Evolutionary conservation across 1,139 yeast species (phyloP), one percentile per base, ranked within the genome.

Genomic region (Hansenula lynferdii): DNA sequence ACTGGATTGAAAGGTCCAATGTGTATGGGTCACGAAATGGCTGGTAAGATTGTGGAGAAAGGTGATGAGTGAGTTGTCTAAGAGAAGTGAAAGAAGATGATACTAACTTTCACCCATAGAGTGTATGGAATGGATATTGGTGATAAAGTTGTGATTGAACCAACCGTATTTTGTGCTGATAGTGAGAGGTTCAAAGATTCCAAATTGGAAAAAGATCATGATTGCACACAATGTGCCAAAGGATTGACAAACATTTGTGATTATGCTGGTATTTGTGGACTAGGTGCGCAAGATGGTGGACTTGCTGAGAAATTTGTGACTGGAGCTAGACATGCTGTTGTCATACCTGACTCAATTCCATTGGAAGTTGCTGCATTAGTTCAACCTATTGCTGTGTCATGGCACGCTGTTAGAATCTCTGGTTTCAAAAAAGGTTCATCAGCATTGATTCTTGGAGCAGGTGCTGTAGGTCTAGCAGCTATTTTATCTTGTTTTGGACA

Each of bases 21-120:
- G 34, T 58, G 66, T 32, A 54, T 81, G 64, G 87, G 87, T 12
- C 87, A 80, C 52, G 87, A 80, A 52, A 62, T 64, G 41, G 53
- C 68, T 2, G 75, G 73, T 24, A 51, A 59, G 10, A 64, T 69
- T 16, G 37, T 51, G 15, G 61, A 52, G 18, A 53, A 67, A 14
- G 74, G 74, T 21, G 16, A 49, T 3, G 51, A 38, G 30, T 28
- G 30, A 28, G 30, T 28, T 10, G 8, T n/a, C n/a, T n/a, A n/a
- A n/a, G n/a, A n/a, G n/a, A n/a, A n/a, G n/a, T n/a, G n/a, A n/a
- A n/a, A n/a, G n/a, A n/a, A n/a, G 8, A 9, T 5, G 12, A 17
- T 28, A 18, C 21, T 28, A 28, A 28, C 14, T 10, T 10, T 8
- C 14, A 6, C 16, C 7, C 3, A 18, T 12, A 28, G 30, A 8